A percentile compares a stretch with the other conserved stretches of the same genome.
Evolutionary conservation across 1,139 yeast genomes (phyloP).

Genomic region (Dujonia santamariae): DNA sequence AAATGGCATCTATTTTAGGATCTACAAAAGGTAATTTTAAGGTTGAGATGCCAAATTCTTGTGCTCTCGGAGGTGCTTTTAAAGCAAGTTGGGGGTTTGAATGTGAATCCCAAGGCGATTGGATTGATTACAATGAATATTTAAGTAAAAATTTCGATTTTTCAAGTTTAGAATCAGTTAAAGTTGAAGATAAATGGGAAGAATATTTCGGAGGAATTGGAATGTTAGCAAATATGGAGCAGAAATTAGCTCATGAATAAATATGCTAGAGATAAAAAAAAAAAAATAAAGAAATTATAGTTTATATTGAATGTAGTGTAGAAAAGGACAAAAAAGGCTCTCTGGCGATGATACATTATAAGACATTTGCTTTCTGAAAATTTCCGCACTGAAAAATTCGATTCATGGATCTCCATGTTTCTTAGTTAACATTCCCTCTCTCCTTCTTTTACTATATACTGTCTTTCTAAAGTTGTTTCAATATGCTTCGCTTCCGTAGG

Average conservation of each 20-base stretch:
- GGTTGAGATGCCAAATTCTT: constrained; percentile 81
- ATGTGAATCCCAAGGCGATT: constrained; percentile 32
- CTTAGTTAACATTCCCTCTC: too few species aligned
- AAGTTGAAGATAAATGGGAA: constrained; percentile 43
- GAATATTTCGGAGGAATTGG: constrained; percentile 50
- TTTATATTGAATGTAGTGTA: not conserved
- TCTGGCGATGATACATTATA: too few species aligned
- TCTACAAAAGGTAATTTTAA: constrained; percentile 61
- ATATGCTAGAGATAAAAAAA: constrained; percentile 2
- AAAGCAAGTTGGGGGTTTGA: constrained; percentile 72
- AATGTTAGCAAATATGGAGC: constrained; percentile 48
- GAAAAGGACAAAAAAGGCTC: too few species aligned
- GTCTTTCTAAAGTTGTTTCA: too few species aligned
- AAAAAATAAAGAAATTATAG: constrained; percentile 1
- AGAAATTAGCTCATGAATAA: constrained; percentile 21
- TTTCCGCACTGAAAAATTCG: too few species aligned
- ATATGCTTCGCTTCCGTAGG: too few species aligned
- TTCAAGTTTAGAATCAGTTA: constrained; percentile 44
- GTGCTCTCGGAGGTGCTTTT: constrained; percentile 94
- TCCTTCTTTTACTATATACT: too few species aligned
- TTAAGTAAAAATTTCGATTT: constrained; percentile 42
- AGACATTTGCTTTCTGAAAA: too few species aligned
- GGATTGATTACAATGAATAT: constrained; percentile 43
- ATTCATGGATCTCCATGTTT: too few species aligned
- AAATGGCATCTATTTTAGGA: constrained; percentile 71